A percentile compares a stretch with the other conserved stretches of the same genome.
Evolutionary conservation across 2,329 filamentous ascomycete species (phyloP).

Genomic region (Mycocentrospora acerina): DNA sequence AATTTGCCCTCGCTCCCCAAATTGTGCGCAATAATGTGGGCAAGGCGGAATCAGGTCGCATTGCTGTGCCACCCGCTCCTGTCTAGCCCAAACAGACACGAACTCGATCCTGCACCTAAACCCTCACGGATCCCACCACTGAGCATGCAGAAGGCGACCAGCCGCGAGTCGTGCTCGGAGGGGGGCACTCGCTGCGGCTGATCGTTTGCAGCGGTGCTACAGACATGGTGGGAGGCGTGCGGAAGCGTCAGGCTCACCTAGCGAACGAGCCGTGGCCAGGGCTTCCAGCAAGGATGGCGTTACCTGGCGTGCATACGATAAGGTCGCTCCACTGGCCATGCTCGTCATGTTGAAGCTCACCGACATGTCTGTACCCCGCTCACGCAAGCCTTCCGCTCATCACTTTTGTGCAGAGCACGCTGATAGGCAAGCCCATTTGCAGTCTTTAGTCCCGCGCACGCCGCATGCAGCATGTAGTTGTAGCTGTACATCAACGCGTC

Average conservation of each 20-base stretch:
- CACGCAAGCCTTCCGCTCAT: conserved; percentile 4
- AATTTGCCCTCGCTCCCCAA: background rate
- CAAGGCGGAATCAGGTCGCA: background rate
- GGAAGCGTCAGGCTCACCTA: conserved; percentile 6
- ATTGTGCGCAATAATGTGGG: background rate
- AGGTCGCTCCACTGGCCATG: conserved; percentile 16
- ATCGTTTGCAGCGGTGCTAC: conserved; percentile 33
- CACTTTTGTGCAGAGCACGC: background rate
- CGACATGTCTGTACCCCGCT: conserved; percentile 30
- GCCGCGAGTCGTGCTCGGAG: conserved; percentile 12
- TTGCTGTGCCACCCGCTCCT: background rate
- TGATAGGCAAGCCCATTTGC: conserved; percentile 1
- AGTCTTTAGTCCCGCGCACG: too few species aligned
- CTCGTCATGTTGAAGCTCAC: conserved; percentile 21
- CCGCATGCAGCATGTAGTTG: conserved; percentile 2
- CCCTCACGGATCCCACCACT: background rate
- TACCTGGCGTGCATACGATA: conserved; percentile 27
- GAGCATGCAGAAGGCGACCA: conserved; percentile 7
- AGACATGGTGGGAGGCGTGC: conserved; percentile 22
- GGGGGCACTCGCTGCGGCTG: conserved; percentile 30
- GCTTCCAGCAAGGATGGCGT: conserved; percentile 15
- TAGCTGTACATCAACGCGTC: conserved; percentile 8
- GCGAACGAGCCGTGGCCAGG: conserved; percentile 11
- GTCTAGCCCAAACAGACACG: conserved; percentile 4
- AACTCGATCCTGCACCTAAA: conserved; percentile 8